These are phyloP conservation scores for Pichia sp. DNA, from an alignment of 1,139 yeast species.

Conservation along the genomic window DNA sequence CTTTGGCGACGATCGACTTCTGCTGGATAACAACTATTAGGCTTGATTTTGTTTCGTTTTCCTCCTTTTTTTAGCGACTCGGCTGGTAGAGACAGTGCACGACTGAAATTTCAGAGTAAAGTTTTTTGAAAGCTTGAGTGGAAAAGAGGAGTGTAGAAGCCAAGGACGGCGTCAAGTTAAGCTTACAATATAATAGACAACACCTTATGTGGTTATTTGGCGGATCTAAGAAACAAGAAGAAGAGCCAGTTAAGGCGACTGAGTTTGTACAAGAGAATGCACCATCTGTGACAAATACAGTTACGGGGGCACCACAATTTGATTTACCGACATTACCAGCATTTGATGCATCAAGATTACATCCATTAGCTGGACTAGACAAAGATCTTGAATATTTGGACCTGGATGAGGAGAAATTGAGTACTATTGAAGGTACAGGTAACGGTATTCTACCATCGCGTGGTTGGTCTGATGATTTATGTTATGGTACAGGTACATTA, in stretches of 20 bases:
- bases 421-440: constrained; percentile 65
- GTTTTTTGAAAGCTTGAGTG: background rate
- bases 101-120: background rate
- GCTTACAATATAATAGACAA: no score
- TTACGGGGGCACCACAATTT: constrained; percentile 8
- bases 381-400: constrained; percentile 86
- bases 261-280: constrained; percentile 1
- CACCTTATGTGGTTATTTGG: constrained; percentile 15
- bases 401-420: constrained; percentile 74
- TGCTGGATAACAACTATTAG: background rate
- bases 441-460: constrained; percentile 89
- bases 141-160: background rate
- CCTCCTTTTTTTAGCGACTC: background rate
- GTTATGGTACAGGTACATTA: constrained; percentile 96
- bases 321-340: constrained; percentile 27
- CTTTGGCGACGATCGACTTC: no score
- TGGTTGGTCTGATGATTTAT: constrained; percentile 94
- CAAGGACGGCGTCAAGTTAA: no score
- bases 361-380: constrained; percentile 90
- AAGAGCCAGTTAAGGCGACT: constrained; percentile 1
- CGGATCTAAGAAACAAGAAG: constrained; percentile 7
- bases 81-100: background rate
- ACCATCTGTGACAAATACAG: background rate
- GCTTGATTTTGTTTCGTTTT: background rate
- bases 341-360: constrained; percentile 68